Evolutionary conservation across 805 yeast species (phyloP).

Genomic region (Yarrowia bubula): DNA sequence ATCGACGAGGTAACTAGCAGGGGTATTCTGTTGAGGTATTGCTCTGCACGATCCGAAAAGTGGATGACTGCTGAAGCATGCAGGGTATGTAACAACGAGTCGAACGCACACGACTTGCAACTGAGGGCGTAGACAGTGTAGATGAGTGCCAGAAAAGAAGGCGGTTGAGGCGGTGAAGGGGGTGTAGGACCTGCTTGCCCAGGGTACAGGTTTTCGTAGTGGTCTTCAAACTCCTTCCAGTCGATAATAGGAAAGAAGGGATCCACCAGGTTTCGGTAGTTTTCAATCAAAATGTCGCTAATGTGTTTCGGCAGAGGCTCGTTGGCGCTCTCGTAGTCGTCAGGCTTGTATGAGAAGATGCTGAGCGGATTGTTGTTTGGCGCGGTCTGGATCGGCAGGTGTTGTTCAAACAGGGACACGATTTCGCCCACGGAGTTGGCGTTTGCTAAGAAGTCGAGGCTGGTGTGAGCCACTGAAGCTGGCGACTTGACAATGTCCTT

Average conservation of each 20-base stretch:
- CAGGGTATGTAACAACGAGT: not conserved
- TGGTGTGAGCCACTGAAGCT: not conserved
- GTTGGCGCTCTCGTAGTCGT: not conserved
- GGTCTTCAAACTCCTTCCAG: conserved; percentile 18
- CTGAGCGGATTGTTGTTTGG: conserved; percentile 6
- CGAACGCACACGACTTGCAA: conserved; percentile 16
- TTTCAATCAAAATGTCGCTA: conserved; percentile 3
- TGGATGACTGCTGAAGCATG: conserved; percentile 4
- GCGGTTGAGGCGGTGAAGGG: not conserved
- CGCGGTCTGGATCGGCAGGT: not conserved
- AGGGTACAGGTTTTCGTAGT: conserved; percentile 13
- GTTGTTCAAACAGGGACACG: not conserved
- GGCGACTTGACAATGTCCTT: conserved; percentile 1
- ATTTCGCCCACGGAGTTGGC: not conserved
- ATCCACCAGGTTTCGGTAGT: not conserved
- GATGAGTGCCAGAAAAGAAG: not conserved
- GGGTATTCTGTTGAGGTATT: conserved; percentile 13
- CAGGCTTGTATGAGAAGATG: conserved; percentile 8
- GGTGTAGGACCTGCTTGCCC: conserved; percentile 2
- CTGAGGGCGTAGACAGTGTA: conserved; percentile 14
- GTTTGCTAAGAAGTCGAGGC: not conserved
- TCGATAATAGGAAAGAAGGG: conserved; percentile 17
- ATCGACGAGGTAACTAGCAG: not conserved
- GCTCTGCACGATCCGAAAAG: conserved; percentile 3
- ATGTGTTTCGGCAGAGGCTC: conserved; percentile 6